Evolutionary conservation across 306 rosid species (phyloP).

Genomic region (Fagus sylvatica): DNA sequence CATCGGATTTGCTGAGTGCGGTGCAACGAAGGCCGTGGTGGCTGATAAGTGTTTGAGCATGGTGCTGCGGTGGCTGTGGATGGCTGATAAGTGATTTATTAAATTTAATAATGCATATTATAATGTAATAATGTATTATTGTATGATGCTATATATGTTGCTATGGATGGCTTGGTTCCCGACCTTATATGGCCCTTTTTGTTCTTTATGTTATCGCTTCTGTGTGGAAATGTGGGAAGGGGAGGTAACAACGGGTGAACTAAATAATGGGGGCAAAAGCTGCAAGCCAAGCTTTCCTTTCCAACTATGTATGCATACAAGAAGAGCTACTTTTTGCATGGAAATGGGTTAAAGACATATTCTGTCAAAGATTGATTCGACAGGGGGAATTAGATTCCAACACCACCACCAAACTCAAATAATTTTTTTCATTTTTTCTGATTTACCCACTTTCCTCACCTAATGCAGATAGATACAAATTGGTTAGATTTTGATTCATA

Average conservation of each 20-base stretch:
- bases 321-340: slow-evolving; percentile 29
- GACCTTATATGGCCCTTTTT: neutral
- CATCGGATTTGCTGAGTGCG: too few relatives aligned
- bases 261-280: slow-evolving; percentile 37
- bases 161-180: neutral
- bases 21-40: too few relatives aligned
- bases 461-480: neutral
- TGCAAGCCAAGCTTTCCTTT: slow-evolving; percentile 37
- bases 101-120: neutral
- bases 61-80: too few relatives aligned
- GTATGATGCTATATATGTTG: neutral
- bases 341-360: slow-evolving; percentile 47
- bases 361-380: slow-evolving; percentile 46
- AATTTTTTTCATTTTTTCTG: neutral
- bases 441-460: neutral
- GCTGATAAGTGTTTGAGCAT: too few relatives aligned
- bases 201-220: neutral
- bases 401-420: slow-evolving; percentile 25
- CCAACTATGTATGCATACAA: slow-evolving; percentile 17
- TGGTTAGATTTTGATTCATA: neutral
- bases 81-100: too few relatives aligned
- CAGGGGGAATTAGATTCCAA: slow-evolving; percentile 58
- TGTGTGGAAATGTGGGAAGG: slow-evolving; percentile 7
- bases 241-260: slow-evolving; percentile 24
- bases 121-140: neutral